These are phyloP conservation scores for Danielozyma ontarioensis DNA, from an alignment of 805 yeast species.

Conservation along the genomic window DNA sequence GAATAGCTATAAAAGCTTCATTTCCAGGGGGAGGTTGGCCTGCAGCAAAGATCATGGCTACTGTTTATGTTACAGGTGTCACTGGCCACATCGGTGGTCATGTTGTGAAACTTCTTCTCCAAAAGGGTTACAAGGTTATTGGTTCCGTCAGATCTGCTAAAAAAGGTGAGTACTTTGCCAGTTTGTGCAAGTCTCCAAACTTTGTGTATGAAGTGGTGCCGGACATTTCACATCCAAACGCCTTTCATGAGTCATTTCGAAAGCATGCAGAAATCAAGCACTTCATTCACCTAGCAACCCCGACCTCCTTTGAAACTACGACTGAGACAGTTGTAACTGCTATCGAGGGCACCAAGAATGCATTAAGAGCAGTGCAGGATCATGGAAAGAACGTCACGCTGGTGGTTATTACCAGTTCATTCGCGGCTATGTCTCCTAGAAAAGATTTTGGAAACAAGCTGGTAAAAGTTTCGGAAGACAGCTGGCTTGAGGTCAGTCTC, in stretches of 20 bases:
- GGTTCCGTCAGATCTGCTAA: constrained; percentile 10
- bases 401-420: constrained; percentile 3
- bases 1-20: not conserved
- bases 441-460: too few relatives aligned
- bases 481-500: too few relatives aligned
- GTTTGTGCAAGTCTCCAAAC: constrained; percentile 4
- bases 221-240: constrained; percentile 9
- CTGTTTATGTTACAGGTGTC: constrained; percentile 12
- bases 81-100: constrained; percentile 11
- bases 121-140: constrained; percentile 7
- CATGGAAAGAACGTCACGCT: constrained; percentile 1
- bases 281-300: constrained; percentile 15
- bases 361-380: not conserved
- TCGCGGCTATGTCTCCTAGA: constrained; percentile 5
- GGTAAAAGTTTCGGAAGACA: too few relatives aligned
- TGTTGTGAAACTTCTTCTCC: constrained; percentile 6
- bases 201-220: constrained; percentile 9
- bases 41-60: not conserved
- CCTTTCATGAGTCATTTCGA: constrained; percentile 12
- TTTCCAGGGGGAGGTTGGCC: not conserved
- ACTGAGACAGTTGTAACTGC: constrained; percentile 10
- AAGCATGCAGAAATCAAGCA: constrained; percentile 11
- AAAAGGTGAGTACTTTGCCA: constrained; percentile 8
- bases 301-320: constrained; percentile 10
- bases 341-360: constrained; percentile 3